Base-by-base conservation (phyloP, 2,329 filamentous ascomycete genomes). In the Scedosporium apiospermum region DNA sequence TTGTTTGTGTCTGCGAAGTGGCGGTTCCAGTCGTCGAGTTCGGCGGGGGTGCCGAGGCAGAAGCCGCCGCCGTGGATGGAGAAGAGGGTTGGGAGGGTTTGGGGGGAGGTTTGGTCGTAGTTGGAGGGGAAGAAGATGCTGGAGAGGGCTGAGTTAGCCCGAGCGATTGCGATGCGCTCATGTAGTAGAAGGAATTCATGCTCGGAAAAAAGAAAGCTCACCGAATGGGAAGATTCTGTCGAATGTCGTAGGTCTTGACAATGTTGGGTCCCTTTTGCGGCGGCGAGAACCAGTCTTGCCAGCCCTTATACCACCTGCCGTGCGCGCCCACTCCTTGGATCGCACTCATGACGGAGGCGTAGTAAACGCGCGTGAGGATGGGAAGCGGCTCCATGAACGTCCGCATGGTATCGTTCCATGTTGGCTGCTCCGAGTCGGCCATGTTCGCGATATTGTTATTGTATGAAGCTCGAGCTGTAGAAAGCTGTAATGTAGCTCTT, bases 51-150 rank as follows among this genome's bases (percentile, higher is more conserved):
- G 68, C 77, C 75, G 53, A 83, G 30, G 30, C 73, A 71, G 67
- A 80, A 82, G 46, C 79, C 80, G 63, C 81, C 80, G 62, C 81
- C 81, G 66, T 84, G 82, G 66, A 82, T 75, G 62, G 78, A 75
- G 55, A 84, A 71, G 57, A 82, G 72, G 2, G 77, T 71, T 1
- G 80, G 79, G 7, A 77, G 70, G 6, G 68, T 69, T 0, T 65
- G 51, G 6, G 69, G 67, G 0, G 69, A 69, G 3, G 69, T 66
- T 55, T 67, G 66, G 65, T 75, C 70, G 65, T 76, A 71, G 42
- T 65, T 66, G 1, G 67, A 66, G 1, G 78, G 78, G 55, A 75
- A 73, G 70, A 79, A 80, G 62, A 80, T 69, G 55, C 74, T 64
- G 27, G 44, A 4, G 21, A 34, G 3, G 7, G 4, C 21, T 12